Evolutionary conservation across 1,139 yeast species (phyloP).

Genomic region (Groenewaldozyma auringiensis): DNA sequence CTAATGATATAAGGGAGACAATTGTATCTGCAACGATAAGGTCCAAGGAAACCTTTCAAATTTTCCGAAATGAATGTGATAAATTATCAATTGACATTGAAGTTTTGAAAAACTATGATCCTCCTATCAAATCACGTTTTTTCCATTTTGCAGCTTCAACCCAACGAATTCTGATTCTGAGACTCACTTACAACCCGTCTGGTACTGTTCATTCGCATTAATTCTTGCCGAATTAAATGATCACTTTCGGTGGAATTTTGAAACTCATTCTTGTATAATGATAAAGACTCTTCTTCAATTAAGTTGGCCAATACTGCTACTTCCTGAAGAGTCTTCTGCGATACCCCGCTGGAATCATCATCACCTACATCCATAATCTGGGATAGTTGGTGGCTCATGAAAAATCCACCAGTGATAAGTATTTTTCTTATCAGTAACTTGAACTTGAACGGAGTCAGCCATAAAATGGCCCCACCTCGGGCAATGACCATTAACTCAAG

Average conservation of each 20-base stretch:
- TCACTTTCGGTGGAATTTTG: background rate
- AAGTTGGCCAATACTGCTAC: background rate
- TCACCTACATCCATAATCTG: background rate
- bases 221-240: background rate
- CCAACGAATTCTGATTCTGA: slow-evolving; percentile 17
- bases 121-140: slow-evolving; percentile 13
- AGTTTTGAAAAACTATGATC: slow-evolving; percentile 18
- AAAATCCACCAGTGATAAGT: background rate
- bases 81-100: slow-evolving; percentile 27
- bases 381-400: background rate
- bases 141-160: slow-evolving; percentile 20
- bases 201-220: background rate
- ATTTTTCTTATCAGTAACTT: background rate
- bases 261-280: background rate
- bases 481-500: background rate
- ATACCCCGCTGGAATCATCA: background rate
- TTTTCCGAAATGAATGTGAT: slow-evolving; percentile 44
- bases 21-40: slow-evolving; percentile 59
- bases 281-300: background rate
- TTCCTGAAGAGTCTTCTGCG: background rate
- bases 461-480: background rate
- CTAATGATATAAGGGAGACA: slow-evolving; percentile 10
- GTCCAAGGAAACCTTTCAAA: slow-evolving; percentile 47
- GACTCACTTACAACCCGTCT: slow-evolving; percentile 1
- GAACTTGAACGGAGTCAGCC: background rate